A percentile compares a stretch with the other conserved stretches of the same genome.
Conservation (phyloP, 768 basidiomycete species). For the Leccinum longicurvipes region DNA sequence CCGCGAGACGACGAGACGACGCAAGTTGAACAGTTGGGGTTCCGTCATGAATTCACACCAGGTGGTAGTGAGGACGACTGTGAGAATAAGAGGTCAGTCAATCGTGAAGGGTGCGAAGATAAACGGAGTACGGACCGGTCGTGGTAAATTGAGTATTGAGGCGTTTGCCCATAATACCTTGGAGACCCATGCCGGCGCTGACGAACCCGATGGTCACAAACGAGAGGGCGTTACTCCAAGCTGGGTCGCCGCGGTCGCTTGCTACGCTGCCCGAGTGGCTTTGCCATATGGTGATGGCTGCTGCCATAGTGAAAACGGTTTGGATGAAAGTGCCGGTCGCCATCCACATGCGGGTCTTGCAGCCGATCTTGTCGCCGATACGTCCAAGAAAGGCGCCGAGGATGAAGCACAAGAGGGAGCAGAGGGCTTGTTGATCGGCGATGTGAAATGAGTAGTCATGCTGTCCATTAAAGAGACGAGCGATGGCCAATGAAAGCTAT, state of each 20-base stretch:
- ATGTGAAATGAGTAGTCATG: slow-evolving; percentile 65
- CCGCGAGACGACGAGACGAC: slow-evolving; percentile 51
- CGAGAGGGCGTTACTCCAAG: slow-evolving; percentile 65
- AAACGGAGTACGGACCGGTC: slow-evolving; percentile 47
- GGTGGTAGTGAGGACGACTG: slow-evolving; percentile 81
- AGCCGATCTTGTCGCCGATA: slow-evolving; percentile 78
- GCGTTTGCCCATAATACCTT: slow-evolving; percentile 83
- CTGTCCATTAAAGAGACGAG: slow-evolving; percentile 64
- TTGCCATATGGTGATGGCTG: slow-evolving; percentile 69
- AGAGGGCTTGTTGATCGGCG: slow-evolving; percentile 81
- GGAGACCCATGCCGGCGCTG: slow-evolving; percentile 72
- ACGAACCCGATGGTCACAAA: slow-evolving; percentile 77
- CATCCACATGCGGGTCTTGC: slow-evolving; percentile 74
- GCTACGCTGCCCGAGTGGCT: slow-evolving; percentile 56
- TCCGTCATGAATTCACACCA: slow-evolving; percentile 89
- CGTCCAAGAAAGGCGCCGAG: slow-evolving; percentile 75
- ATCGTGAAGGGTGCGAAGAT: neutral
- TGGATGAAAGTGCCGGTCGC: slow-evolving; percentile 68
- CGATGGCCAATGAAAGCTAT: slow-evolving; percentile 76
- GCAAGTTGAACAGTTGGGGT: slow-evolving; percentile 64
- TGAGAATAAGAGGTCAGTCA: neutral
- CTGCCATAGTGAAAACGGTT: slow-evolving; percentile 71
- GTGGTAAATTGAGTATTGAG: slow-evolving; percentile 77
- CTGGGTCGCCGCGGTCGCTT: slow-evolving; percentile 52
- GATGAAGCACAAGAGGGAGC: slow-evolving; percentile 76